Conservation (phyloP, 768 basidiomycete species). For the Pleurotus salmoneostramineus region DNA sequence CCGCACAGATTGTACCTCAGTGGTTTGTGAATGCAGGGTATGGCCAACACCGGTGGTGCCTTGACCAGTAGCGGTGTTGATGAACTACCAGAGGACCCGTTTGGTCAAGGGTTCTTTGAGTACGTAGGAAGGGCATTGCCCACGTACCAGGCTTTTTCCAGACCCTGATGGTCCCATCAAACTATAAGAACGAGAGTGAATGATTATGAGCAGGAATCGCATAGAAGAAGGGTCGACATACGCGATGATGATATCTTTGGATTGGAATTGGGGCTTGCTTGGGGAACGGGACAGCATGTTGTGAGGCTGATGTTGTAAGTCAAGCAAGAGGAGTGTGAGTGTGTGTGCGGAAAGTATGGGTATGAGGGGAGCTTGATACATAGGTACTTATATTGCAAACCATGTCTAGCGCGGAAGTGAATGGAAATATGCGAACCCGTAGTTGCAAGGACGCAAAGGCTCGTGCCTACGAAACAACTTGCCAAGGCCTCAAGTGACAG, state of each 20-base stretch:
- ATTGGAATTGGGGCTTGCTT: background rate
- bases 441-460: too few species aligned
- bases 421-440: too few species aligned
- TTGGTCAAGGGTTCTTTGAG: background rate
- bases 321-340: too few species aligned
- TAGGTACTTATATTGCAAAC: too few species aligned
- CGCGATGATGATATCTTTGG: background rate
- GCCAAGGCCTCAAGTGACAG: too few species aligned
- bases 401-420: too few species aligned
- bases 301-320: too few species aligned
- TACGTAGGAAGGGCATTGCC: background rate
- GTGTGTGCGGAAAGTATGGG: too few species aligned
- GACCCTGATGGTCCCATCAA: background rate
- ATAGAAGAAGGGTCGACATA: background rate
- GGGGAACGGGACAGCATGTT: background rate
- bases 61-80: slow-evolving; percentile 10
- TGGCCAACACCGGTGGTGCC: background rate
- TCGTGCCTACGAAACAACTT: too few species aligned
- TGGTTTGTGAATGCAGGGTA: slow-evolving; percentile 11
- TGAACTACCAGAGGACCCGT: slow-evolving; percentile 6
- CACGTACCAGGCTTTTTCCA: background rate
- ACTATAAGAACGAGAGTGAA: background rate
- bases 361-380: too few species aligned
- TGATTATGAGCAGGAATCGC: background rate
- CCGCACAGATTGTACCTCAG: slow-evolving; percentile 4